Evolutionary conservation across 208 protist species (phyloP), one percentile per base, ranked within the genome.

Genomic region (Angomonas desouzai): DNA sequence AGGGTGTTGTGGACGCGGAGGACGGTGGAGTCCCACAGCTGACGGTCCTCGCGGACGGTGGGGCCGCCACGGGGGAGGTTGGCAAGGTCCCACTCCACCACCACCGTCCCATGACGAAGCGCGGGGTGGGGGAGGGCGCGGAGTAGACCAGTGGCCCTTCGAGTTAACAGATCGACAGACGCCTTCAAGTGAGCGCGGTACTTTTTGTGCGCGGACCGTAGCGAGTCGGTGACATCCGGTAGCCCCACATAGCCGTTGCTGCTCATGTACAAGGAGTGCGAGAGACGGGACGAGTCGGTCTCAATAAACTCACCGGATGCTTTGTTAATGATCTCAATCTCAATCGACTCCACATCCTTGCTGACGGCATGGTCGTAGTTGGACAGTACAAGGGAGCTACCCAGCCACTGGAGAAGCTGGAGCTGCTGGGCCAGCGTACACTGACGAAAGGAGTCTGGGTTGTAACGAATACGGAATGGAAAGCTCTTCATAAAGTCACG

Each of bases 401-500:
- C 73, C 23, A 94, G 75, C 76, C 83, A 91, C 77, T 87, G 84
- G 27, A 92, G 71, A 23, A 89, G 68, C 48, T 77, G 57, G 11
- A 73, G 73, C 69, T 89, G 84, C 62, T 86, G 51, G 7, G 60
- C 63, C 18, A 75, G 55, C 49, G 70, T 83, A 59, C 70, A 70
- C 43, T 55, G 29, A 3, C 71, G 72, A 28, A 89, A 79, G 43
- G 69, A 57, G 38, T 72, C 69, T 0, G 77, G 76, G 34, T 83
- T 73, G 58, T 83, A 91, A 33, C 76, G 69, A 29, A 94, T 84
- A 47, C 72, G 69, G 58, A 77, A 82, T 0, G 79, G 82, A 28
- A 90, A 77, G 61, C 70, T 56, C 28, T 70, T 53, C 34, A 94
- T 55, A 11, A 89, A 66, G 29, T 76, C 48, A 20, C 78, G 76